Percentiles rank a stretch among this genome's conserved stretches.
These are phyloP conservation scores for Talinum fruticosum DNA, from an alignment of 148 eudicot genomes.

Conservation along the genomic window DNA sequence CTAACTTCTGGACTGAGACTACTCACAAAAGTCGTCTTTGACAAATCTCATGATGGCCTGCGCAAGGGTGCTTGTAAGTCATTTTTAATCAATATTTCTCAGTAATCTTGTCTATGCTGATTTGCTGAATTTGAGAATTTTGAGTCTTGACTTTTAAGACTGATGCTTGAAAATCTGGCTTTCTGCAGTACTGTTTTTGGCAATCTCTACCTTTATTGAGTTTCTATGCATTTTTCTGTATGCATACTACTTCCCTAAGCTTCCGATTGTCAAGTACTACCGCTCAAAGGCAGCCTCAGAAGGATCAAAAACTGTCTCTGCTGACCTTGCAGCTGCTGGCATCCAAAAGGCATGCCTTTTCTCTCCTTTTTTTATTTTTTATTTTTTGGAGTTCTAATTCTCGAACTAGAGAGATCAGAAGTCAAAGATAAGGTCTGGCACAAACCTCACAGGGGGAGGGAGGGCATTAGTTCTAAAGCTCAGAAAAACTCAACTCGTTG, in stretches of 20 bases:
- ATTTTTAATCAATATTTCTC: background rate
- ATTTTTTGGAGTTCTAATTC: too few relatives aligned
- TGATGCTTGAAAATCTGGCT: background rate
- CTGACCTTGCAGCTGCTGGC: constrained; percentile 59
- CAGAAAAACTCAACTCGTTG: background rate
- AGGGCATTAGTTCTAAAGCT: too few relatives aligned
- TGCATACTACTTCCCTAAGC: constrained; percentile 43
- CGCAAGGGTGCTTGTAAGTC: constrained; percentile 51
- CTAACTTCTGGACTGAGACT: constrained; percentile 44
- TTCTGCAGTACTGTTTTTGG: constrained; percentile 51
- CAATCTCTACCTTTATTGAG: constrained; percentile 45
- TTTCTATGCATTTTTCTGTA: constrained; percentile 51
- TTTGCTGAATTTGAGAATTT: background rate
- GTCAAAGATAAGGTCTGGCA: background rate
- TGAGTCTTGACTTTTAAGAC: background rate
- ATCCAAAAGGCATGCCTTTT: constrained; percentile 28
- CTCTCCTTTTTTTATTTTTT: background rate
- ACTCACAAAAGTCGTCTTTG: constrained; percentile 39
- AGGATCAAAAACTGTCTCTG: constrained; percentile 57
- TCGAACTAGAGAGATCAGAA: background rate
- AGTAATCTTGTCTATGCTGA: background rate
- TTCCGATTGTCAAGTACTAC: constrained; percentile 59
- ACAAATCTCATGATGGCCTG: constrained; percentile 37
- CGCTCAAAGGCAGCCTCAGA: constrained; percentile 57
- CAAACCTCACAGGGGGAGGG: background rate